Evolutionary conservation across 2,329 filamentous ascomycete species (phyloP).

Genomic region (Harringtonia aguacate): DNA sequence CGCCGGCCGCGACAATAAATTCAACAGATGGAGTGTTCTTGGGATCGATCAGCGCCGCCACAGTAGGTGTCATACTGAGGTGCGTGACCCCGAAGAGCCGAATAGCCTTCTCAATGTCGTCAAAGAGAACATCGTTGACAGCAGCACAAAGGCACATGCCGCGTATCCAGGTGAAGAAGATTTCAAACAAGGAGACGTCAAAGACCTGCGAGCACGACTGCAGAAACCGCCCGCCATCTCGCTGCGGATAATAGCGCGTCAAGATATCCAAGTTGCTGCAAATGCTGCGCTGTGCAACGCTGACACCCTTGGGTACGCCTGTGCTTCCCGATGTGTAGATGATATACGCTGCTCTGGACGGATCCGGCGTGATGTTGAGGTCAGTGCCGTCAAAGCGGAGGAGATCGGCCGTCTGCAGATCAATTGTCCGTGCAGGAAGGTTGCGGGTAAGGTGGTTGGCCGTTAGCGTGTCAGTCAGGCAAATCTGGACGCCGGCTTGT

Average conservation of each 20-base stretch:
- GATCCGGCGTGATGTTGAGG: conserved; percentile 27
- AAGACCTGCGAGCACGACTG: conserved; percentile 81
- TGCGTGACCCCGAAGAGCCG: conserved; percentile 58
- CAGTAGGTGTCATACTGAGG: conserved; percentile 75
- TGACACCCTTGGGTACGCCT: conserved; percentile 68
- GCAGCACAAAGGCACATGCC: conserved; percentile 73
- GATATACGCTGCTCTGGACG: conserved; percentile 56
- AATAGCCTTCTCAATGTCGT: conserved; percentile 59
- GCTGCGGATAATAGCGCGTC: conserved; percentile 52
- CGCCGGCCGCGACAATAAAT: conserved; percentile 73
- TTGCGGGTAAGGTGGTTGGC: not conserved
- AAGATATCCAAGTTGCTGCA: conserved; percentile 64
- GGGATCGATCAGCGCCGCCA: conserved; percentile 65
- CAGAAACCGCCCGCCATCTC: conserved; percentile 47
- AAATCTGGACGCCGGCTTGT: conserved; percentile 42
- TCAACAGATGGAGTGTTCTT: conserved; percentile 57
- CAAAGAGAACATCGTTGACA: conserved; percentile 62
- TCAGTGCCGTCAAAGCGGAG: not conserved
- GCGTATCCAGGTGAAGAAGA: conserved; percentile 71
- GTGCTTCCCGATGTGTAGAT: conserved; percentile 82
- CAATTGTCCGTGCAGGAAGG: conserved; percentile 15
- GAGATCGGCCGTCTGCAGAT: conserved; percentile 21
- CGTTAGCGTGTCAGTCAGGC: conserved; percentile 20
- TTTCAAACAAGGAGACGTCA: conserved; percentile 83
- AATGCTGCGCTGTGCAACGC: conserved; percentile 66